Evolutionary conservation across 805 yeast genomes (phyloP).

Genomic region (Candida sphagnicola): DNA sequence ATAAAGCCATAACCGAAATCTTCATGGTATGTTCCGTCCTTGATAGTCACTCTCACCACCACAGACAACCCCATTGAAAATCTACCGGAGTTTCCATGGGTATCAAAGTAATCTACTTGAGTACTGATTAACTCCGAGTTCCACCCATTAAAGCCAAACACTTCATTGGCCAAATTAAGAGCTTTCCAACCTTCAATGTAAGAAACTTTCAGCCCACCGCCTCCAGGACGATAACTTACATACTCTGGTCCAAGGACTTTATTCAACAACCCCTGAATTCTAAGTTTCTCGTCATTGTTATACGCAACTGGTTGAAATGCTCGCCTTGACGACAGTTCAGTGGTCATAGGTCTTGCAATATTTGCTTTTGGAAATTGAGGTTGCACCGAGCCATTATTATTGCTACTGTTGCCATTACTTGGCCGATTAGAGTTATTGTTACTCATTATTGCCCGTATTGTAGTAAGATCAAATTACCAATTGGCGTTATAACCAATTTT

Average conservation of each 20-base stretch:
- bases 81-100: slow-evolving; percentile 47
- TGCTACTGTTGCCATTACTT: neutral
- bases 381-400: neutral
- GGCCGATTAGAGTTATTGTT: neutral
- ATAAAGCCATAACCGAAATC: slow-evolving; percentile 73
- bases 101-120: slow-evolving; percentile 69
- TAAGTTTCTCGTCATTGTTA: slow-evolving; percentile 27
- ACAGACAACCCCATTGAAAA: slow-evolving; percentile 67
- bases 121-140: slow-evolving; percentile 62
- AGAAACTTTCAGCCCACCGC: slow-evolving; percentile 63
- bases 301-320: slow-evolving; percentile 23
- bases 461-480: neutral
- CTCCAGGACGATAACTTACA: slow-evolving; percentile 72
- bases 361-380: neutral
- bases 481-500: neutral
- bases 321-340: slow-evolving; percentile 1
- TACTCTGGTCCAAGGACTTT: slow-evolving; percentile 68
- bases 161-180: slow-evolving; percentile 71
- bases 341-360: neutral
- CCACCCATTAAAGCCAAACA: slow-evolving; percentile 86
- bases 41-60: slow-evolving; percentile 64
- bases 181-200: slow-evolving; percentile 86
- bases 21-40: slow-evolving; percentile 80
- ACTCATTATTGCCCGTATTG: neutral
- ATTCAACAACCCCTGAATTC: slow-evolving; percentile 30